Percentiles rank a stretch among this genome's conserved stretches.
phyloP scores from a whole-genome alignment of 2,329 filamentous ascomycete species.

The Colletotrichum sp. region DNA sequence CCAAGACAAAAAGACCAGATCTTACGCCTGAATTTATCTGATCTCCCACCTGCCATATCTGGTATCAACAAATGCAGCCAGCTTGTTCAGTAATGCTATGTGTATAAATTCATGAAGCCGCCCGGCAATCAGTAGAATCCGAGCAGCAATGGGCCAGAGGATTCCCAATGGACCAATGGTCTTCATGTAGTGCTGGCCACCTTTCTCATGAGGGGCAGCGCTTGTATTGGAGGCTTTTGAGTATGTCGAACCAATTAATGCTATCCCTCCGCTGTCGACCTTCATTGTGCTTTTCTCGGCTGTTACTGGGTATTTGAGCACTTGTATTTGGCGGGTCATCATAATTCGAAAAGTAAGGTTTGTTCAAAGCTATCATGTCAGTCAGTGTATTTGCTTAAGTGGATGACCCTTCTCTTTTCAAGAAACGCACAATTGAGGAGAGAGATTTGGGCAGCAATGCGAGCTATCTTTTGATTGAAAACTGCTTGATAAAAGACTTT shows the following conservation, averaged over 20 bases:
- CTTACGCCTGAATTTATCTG: not conserved
- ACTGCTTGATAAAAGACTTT: not conserved
- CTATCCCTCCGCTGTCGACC: not conserved
- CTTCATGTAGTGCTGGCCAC: not conserved
- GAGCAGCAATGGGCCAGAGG: not conserved
- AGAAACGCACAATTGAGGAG: not conserved
- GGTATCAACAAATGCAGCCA: not conserved
- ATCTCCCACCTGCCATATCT: fast-evolving
- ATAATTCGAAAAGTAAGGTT: fast-evolving
- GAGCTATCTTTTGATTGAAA: not conserved
- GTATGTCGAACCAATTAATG: too few species aligned
- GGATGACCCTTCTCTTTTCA: not conserved
- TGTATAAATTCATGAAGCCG: not conserved
- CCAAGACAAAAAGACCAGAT: not conserved
- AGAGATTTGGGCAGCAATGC: not conserved
- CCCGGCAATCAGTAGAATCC: fast-evolving
- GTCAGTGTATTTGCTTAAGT: not conserved
- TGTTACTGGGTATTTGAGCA: not conserved
- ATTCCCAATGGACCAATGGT: too few species aligned
- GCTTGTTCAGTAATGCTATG: fast-evolving
- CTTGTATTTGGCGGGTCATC: not conserved
- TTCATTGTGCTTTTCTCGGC: not conserved
- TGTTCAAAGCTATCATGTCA: not conserved
- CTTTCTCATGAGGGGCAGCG: too few species aligned
- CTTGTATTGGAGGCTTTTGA: not conserved